These are phyloP conservation scores for Syncephalastrum contaminatum DNA, from an alignment of 371 early-diverging fungal species.

Conservation along the genomic window DNA sequence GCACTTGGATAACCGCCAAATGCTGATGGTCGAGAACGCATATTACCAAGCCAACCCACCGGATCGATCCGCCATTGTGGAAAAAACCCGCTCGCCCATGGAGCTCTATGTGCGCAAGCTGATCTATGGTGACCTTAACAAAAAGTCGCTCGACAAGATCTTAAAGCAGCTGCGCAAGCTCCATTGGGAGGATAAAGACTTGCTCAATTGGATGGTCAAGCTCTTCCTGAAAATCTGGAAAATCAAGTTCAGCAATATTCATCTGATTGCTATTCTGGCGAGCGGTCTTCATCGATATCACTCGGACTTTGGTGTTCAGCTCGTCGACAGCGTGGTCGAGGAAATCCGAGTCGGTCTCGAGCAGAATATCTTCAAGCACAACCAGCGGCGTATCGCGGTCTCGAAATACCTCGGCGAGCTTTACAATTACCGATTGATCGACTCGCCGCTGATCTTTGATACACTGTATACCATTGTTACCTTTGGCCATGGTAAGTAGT, in stretches of 20 bases:
- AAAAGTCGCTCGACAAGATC: conserved; percentile 64
- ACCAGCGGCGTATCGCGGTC: conserved; percentile 83
- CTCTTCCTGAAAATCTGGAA: conserved; percentile 91
- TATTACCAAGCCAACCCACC: conserved; percentile 90
- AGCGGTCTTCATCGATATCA: conserved; percentile 78
- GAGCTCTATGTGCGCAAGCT: conserved; percentile 88
- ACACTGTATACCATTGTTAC: conserved; percentile 81
- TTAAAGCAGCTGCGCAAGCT: conserved; percentile 81
- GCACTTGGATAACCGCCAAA: conserved; percentile 81
- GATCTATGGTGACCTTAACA: conserved; percentile 76
- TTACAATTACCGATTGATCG: conserved; percentile 86
- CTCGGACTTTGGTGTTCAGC: conserved; percentile 80
- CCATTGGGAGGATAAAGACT: conserved; percentile 76
- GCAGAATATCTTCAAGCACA: conserved; percentile 85
- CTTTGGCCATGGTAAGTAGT: conserved; percentile 77
- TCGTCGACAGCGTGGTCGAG: conserved; percentile 88
- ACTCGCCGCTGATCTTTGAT: conserved; percentile 78
- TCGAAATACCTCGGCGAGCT: conserved; percentile 90
- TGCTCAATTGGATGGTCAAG: conserved; percentile 38
- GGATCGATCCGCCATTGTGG: conserved; percentile 54
- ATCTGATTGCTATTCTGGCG: conserved; percentile 78
- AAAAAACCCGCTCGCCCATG: conserved; percentile 69
- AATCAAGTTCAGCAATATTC: conserved; percentile 85
- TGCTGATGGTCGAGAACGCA: conserved; percentile 92
- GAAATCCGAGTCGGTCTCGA: conserved; percentile 90